Evolutionary conservation across 2,329 filamentous ascomycete genomes (phyloP).

Genomic region (Pyricularia sp.): DNA sequence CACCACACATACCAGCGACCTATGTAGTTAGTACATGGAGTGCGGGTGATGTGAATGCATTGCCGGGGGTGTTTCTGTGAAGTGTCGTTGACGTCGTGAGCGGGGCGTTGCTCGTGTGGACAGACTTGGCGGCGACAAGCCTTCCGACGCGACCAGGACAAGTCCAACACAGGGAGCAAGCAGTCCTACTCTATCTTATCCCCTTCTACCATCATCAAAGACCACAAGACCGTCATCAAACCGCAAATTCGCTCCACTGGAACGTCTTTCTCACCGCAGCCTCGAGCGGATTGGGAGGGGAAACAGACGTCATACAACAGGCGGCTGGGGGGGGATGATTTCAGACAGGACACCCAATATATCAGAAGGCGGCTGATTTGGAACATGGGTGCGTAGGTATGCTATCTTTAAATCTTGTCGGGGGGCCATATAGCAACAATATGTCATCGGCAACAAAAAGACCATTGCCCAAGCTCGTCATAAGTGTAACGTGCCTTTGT

Average conservation of each 20-base stretch:
- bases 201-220: not conserved
- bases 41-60: not conserved
- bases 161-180: not conserved
- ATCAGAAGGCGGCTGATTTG: not conserved
- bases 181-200: not conserved
- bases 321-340: no score
- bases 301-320: not conserved
- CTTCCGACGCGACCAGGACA: not conserved
- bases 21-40: not conserved
- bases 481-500: not conserved
- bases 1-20: not conserved
- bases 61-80: not conserved
- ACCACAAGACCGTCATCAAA: not conserved
- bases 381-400: not conserved
- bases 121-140: not conserved
- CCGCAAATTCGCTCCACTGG: not conserved
- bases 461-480: not conserved
- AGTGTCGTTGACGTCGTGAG: not conserved
- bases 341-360: not conserved
- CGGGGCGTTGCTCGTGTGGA: not conserved
- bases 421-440: not conserved
- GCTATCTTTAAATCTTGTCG: not conserved
- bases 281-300: not conserved
- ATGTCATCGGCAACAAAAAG: not conserved
- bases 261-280: not conserved